Percentiles rank a stretch among this genome's conserved stretches.
These are phyloP conservation scores for Pythium folliculosum DNA, from an alignment of 352 stramenopile genomes.

Conservation along the genomic window DNA sequence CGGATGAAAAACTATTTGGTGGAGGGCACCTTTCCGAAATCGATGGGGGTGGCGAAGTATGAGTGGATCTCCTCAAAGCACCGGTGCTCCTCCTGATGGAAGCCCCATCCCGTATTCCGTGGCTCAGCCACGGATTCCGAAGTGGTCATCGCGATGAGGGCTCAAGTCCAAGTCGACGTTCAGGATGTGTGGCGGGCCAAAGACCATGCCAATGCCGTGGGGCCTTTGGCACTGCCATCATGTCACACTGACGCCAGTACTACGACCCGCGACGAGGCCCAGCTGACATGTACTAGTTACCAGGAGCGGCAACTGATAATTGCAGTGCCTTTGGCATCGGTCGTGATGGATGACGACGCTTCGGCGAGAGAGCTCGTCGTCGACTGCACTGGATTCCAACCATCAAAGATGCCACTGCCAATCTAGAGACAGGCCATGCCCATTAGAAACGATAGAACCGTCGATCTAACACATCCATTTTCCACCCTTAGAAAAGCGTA, in stretches of 20 bases:
- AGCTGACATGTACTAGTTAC: constrained; percentile 4
- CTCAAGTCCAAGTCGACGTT: no score
- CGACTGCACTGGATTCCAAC: constrained; percentile 11
- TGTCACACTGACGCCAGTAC: constrained; percentile 12
- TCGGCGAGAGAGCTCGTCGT: constrained; percentile 9
- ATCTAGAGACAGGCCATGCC: constrained; percentile 7
- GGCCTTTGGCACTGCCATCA: neutral
- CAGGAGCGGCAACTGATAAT: constrained; percentile 9
- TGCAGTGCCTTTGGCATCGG: no score
- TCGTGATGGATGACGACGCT: constrained; percentile 7
- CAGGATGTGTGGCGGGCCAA: no score
- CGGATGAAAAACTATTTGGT: neutral
- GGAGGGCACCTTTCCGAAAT: neutral
- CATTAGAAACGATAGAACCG: constrained; percentile 10
- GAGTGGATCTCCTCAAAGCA: neutral
- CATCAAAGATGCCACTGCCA: constrained; percentile 27
- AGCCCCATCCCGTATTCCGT: no score
- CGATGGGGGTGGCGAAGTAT: neutral
- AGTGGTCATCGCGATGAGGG: no score
- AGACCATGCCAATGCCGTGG: neutral
- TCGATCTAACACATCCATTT: neutral
- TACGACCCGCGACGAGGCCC: constrained; percentile 17
- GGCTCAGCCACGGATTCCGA: no score
- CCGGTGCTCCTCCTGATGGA: no score
- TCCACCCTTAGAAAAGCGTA: neutral